phyloP scores from a whole-genome alignment of 164 flowering plant genomes.

The Vitis vinifera region DNA sequence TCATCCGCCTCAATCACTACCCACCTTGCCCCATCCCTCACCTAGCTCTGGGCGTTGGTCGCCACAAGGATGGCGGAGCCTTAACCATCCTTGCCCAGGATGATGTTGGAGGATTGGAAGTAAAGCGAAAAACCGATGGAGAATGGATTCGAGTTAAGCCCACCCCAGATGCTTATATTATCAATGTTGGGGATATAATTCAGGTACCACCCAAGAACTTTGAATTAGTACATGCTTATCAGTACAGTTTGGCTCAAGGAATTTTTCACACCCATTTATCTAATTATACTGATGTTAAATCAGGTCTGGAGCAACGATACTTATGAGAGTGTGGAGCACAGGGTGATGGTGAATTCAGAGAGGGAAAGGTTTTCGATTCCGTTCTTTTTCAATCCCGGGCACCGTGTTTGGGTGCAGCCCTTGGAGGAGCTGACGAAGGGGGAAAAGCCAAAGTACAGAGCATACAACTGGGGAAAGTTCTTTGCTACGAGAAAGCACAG shows the following conservation, averaged over 20 bases:
- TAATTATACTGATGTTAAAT: no score
- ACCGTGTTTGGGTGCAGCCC: conserved; percentile 16
- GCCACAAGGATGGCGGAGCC: conserved; percentile 46
- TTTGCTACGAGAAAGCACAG: conserved; percentile 6
- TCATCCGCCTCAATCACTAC: conserved; percentile 42
- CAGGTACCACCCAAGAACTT: conserved; percentile 31
- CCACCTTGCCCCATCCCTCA: conserved; percentile 49
- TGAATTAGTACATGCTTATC: not conserved
- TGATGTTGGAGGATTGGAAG: conserved; percentile 44
- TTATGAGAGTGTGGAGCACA: conserved; percentile 29
- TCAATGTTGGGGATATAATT: conserved; percentile 40
- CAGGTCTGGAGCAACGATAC: conserved; percentile 26
- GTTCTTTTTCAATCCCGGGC: conserved; percentile 21
- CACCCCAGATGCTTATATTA: conserved; percentile 35
- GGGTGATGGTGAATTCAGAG: conserved; percentile 23
- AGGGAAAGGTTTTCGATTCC: conserved; percentile 30
- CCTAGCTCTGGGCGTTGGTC: conserved; percentile 49
- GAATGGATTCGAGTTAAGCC: conserved; percentile 44
- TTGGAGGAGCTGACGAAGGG: conserved; percentile 21
- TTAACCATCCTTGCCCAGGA: conserved; percentile 45
- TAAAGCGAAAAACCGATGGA: conserved; percentile 36
- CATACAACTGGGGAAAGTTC: conserved; percentile 24
- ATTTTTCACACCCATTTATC: no score
- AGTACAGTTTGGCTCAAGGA: no score
- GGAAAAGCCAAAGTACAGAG: conserved; percentile 19